Conservation (phyloP, 352 stramenopile genomes). For the Pythium phragmitis region DNA sequence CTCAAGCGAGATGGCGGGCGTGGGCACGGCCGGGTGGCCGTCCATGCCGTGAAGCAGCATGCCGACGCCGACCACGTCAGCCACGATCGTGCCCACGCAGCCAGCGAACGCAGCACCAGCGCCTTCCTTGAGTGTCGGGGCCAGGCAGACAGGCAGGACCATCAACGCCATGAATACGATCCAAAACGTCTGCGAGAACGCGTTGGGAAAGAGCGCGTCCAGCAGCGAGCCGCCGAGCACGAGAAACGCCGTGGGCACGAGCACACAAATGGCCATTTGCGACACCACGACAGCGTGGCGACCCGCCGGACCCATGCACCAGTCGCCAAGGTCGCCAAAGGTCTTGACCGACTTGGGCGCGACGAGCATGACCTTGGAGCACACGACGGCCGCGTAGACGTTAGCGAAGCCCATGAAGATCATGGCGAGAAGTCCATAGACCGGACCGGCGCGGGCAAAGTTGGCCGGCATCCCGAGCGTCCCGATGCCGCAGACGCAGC, state of each 20-base stretch:
- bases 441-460: slow-evolving; percentile 54
- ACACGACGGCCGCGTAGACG: slow-evolving; percentile 55
- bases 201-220: slow-evolving; percentile 43
- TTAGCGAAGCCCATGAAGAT: slow-evolving; percentile 70
- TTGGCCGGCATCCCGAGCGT: slow-evolving; percentile 73
- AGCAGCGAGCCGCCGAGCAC: slow-evolving; percentile 56
- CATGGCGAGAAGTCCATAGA: slow-evolving; percentile 45
- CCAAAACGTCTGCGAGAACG: slow-evolving; percentile 50
- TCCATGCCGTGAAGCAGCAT: slow-evolving; percentile 56
- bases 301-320: slow-evolving; percentile 45
- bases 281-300: slow-evolving; percentile 48
- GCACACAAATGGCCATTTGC: slow-evolving; percentile 53
- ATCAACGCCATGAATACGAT: slow-evolving; percentile 63
- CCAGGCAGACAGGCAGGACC: slow-evolving; percentile 48
- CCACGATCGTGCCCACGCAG: slow-evolving; percentile 57
- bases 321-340: slow-evolving; percentile 63
- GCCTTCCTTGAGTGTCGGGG: slow-evolving; percentile 63
- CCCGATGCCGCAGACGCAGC: slow-evolving; percentile 64
- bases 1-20: slow-evolving; percentile 43
- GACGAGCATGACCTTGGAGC: slow-evolving; percentile 57
- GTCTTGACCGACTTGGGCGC: slow-evolving; percentile 52
- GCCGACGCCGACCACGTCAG: slow-evolving; percentile 48
- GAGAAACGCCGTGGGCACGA: slow-evolving; percentile 56
- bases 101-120: slow-evolving; percentile 54
- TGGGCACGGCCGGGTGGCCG: slow-evolving; percentile 44